Conservation (phyloP, 306 rosid genomes). For the Oxytropis ochrocephala region DNA sequence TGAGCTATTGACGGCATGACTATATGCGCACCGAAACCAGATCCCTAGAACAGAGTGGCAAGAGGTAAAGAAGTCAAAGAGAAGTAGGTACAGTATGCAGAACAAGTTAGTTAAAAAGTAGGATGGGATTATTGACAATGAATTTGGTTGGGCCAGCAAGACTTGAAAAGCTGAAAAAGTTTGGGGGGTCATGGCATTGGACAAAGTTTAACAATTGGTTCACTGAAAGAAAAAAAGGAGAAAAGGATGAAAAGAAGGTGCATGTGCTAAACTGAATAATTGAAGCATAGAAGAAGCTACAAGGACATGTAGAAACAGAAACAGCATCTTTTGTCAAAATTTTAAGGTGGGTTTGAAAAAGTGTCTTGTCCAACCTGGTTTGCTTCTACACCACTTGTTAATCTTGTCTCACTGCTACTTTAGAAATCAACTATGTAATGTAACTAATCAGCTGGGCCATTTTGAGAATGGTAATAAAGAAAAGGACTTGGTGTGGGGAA, state of each 20-base stretch:
- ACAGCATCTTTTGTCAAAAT: slow-evolving; percentile 48
- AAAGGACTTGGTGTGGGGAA: not conserved
- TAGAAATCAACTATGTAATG: slow-evolving; percentile 26
- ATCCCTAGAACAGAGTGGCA: not conserved
- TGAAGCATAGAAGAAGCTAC: slow-evolving; percentile 31
- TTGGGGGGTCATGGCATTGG: slow-evolving; percentile 29
- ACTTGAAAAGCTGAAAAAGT: slow-evolving; percentile 30
- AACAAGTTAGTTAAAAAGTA: slow-evolving; percentile 39
- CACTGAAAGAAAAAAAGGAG: not conserved
- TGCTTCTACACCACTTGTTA: slow-evolving; percentile 22
- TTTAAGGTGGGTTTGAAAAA: slow-evolving; percentile 29
- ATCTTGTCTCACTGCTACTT: slow-evolving; percentile 17
- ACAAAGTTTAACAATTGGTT: slow-evolving; percentile 28
- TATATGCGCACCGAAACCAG: no score
- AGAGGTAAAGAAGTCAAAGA: slow-evolving; percentile 30
- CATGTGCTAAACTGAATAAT: slow-evolving; percentile 72
- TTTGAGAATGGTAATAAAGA: not conserved
- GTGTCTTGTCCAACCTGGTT: not conserved
- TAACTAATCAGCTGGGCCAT: not conserved
- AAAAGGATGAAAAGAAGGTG: slow-evolving; percentile 12
- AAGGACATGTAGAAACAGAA: slow-evolving; percentile 13
- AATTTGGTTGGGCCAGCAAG: slow-evolving; percentile 34
- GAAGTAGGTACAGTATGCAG: slow-evolving; percentile 8
- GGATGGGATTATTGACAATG: slow-evolving; percentile 34
- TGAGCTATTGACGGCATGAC: no score